Conservation (phyloP, 495 filamentous ascomycete species). For the Aspergillus conjunctus region DNA sequence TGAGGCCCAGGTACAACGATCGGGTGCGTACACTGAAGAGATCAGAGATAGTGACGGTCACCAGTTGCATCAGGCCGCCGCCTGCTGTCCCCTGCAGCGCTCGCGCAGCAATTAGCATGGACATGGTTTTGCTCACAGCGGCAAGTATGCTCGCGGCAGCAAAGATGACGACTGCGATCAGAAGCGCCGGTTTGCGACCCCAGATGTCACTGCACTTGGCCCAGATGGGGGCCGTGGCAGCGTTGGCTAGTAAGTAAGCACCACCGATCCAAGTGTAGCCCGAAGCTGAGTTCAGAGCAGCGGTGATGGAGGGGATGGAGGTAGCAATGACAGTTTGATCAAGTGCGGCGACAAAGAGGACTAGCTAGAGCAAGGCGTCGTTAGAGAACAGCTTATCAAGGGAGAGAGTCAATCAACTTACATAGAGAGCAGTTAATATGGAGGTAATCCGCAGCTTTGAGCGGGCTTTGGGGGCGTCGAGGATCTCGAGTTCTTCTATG, state of each 20-base stretch:
- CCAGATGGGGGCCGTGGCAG: conserved; percentile 46
- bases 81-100: conserved; percentile 72
- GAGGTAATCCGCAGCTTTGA: no score
- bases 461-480: no score
- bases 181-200: conserved; percentile 72
- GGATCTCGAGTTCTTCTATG: no score
- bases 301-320: conserved; percentile 51
- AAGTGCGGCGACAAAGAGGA: conserved; percentile 52
- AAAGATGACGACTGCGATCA: conserved; percentile 65
- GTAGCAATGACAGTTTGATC: conserved; percentile 59
- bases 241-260: conserved; percentile 43
- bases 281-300: conserved; percentile 43
- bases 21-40: conserved; percentile 62
- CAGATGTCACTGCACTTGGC: conserved; percentile 73
- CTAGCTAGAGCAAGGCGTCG: no score
- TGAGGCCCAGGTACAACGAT: conserved; percentile 49
- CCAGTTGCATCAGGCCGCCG: conserved; percentile 70
- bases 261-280: conserved; percentile 59
- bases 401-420: no score
- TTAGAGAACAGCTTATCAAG: no score
- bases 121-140: conserved; percentile 59
- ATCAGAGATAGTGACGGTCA: conserved; percentile 73
- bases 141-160: conserved; percentile 64
- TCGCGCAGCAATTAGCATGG: conserved; percentile 69
- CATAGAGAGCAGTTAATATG: no score